These are phyloP conservation scores for Euphorbia peplus DNA, from an alignment of 345 rosid genomes.

Conservation along the genomic window DNA sequence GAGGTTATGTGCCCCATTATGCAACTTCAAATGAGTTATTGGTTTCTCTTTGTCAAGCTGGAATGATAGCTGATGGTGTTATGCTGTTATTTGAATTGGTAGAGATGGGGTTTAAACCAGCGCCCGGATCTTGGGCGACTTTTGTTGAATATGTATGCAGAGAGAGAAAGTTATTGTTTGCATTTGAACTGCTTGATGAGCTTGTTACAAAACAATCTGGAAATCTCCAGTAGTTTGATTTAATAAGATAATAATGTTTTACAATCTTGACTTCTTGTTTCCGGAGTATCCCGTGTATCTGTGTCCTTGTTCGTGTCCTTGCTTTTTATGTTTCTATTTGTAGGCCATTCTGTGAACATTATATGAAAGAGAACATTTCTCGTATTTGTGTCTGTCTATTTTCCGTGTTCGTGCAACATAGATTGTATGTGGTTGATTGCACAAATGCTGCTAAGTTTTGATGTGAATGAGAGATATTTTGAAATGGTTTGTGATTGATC, in stretches of 20 bases:
- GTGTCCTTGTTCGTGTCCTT: no score
- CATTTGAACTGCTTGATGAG: slow-evolving; percentile 57
- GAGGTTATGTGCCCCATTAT: slow-evolving; percentile 65
- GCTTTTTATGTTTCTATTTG: no score
- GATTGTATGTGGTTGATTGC: no score
- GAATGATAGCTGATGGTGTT: slow-evolving; percentile 50
- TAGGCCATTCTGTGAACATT: no score
- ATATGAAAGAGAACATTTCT: no score
- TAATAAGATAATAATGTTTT: no score
- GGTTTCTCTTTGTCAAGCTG: slow-evolving; percentile 49
- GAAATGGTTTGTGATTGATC: no score
- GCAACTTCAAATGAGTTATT: slow-evolving; percentile 81
- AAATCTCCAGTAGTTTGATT: neutral
- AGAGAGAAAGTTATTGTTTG: slow-evolving; percentile 62
- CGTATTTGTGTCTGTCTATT: no score
- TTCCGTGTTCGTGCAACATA: no score
- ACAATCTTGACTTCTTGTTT: neutral
- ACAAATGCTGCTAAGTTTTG: no score
- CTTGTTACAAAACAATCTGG: slow-evolving; percentile 25
- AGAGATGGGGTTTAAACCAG: slow-evolving; percentile 62
- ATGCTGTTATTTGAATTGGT: slow-evolving; percentile 40
- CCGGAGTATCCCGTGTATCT: no score
- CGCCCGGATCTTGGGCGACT: slow-evolving; percentile 52
- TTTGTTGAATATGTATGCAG: slow-evolving; percentile 55
- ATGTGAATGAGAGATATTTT: no score